Base-by-base conservation (phyloP, 192 early-diverging fungal genomes). In the Coemansia umbellata region DNA sequence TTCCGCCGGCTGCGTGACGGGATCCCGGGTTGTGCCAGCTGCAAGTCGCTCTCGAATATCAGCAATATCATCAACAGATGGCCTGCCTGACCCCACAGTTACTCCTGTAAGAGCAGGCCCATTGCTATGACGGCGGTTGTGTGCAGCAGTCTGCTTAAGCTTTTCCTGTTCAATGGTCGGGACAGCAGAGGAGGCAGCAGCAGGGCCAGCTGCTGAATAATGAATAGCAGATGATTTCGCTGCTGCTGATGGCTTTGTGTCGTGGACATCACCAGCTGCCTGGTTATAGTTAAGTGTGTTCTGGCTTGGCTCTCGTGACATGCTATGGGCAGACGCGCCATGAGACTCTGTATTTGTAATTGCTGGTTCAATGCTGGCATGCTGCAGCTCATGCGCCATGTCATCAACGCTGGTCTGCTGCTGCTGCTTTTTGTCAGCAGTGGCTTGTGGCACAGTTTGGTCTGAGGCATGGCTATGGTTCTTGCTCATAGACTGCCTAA, bases 221-320 rank as follows among this genome's bases (percentile, higher is more conserved):
- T 45, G 43, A 5, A n/a, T n/a, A 26, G 23, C 28, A n/a, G 55
- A 6, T 32, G 55, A 37, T 8, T 31, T 40, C 31, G 40, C 58
- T 24, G 56, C 47, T 37, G 53, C 40, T 14, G 53, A 27, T 7
- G 55, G 50, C 23, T 49, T 51, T 13, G 55, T 41, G 30, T 28
- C 50, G 27, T 36, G 47, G 14, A 43, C 33, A 22, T 50, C 53
- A 48, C 37, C 60, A 43, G 50, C 51, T 53, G 68, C 50, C 52
- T 51, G 56, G 60, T 40, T 63, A 21, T 52, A 59, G 48, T 59
- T 64, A 4, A 74, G 60, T 0, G 71, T 74, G 58, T 61, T 50
- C 35, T 67, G 63, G 40, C 71, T 74, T 2, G 71, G 71, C 47
- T 74, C 71, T 21, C 71, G 63, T 37, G 71, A 74, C 31, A 74